These are phyloP conservation scores for Geotrichum phurueaensis DNA, from an alignment of 1,139 yeast genomes.

Conservation along the genomic window DNA sequence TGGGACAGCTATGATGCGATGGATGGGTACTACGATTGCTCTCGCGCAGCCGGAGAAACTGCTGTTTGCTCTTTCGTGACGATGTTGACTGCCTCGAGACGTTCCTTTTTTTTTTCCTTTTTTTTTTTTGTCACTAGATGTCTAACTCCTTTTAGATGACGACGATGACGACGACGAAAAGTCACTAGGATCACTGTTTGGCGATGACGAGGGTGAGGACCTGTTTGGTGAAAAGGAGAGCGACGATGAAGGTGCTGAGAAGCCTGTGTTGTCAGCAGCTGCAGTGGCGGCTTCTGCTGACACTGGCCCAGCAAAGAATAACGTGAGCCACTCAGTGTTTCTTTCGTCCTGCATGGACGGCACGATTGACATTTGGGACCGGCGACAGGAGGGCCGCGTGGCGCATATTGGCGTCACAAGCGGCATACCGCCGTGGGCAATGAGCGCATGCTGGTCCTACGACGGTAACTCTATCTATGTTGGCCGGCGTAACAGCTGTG, in stretches of 20 bases:
- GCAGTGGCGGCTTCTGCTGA: slow-evolving; percentile 13
- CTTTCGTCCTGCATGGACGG: slow-evolving; percentile 85
- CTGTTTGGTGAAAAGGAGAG: slow-evolving; percentile 16
- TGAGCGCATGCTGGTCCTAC: slow-evolving; percentile 77
- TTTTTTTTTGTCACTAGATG: neutral
- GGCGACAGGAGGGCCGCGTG: slow-evolving; percentile 47
- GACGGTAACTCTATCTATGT: slow-evolving; percentile 75
- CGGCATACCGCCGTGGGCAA: slow-evolving; percentile 90
- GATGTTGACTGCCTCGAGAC: neutral
- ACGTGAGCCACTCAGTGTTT: slow-evolving; percentile 53
- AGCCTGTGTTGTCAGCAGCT: slow-evolving; percentile 13
- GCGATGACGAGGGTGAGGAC: slow-evolving; percentile 62
- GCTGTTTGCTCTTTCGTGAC: neutral
- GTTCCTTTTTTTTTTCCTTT: neutral
- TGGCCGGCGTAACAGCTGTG: slow-evolving; percentile 84
- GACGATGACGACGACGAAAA: slow-evolving; percentile 39
- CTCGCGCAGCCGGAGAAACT: neutral
- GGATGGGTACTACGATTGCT: neutral
- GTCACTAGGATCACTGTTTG: slow-evolving; percentile 75
- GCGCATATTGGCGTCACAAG: slow-evolving; percentile 55
- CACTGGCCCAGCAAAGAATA: slow-evolving; percentile 16
- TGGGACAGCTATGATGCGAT: neutral
- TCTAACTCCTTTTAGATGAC: slow-evolving; percentile 2
- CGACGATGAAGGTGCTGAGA: slow-evolving; percentile 32
- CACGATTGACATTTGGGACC: slow-evolving; percentile 75